Conservation (phyloP, 768 basidiomycete genomes). For the Trametopsis cervina region DNA sequence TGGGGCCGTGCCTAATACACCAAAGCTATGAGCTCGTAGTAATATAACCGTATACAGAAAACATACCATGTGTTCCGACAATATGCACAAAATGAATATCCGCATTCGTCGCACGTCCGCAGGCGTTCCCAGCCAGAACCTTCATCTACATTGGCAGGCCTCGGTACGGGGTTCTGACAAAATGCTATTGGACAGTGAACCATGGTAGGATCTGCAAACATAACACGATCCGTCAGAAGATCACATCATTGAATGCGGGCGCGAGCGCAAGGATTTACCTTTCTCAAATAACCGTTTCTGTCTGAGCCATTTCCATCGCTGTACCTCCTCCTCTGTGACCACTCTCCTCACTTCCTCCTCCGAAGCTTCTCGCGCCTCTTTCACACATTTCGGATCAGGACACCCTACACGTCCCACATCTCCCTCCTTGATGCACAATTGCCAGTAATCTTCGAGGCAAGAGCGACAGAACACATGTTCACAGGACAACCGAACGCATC, state of each 20-base stretch:
- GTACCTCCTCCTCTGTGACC: constrained; percentile 54
- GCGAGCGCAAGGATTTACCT: constrained; percentile 35
- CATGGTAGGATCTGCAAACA: constrained; percentile 61
- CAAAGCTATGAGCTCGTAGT: no score
- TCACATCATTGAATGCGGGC: not conserved
- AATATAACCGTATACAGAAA: constrained; percentile 1
- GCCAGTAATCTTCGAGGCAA: constrained; percentile 80
- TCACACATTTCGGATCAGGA: constrained; percentile 77
- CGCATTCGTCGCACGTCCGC: constrained; percentile 63
- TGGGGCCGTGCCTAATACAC: constrained; percentile 68
- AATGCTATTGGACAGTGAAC: constrained; percentile 73
- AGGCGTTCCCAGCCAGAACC: constrained; percentile 67
- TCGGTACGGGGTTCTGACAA: constrained; percentile 76
- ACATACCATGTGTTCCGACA: constrained; percentile 73
- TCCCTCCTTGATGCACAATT: constrained; percentile 73
- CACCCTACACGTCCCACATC: constrained; percentile 72
- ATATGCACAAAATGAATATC: constrained; percentile 76
- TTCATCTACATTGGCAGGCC: constrained; percentile 42
- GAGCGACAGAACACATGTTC: constrained; percentile 78
- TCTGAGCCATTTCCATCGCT: constrained; percentile 73
- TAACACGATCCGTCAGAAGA: not conserved
- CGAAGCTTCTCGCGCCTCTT: constrained; percentile 46
- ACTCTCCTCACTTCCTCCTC: constrained; percentile 72
- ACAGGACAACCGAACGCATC: constrained; percentile 66
- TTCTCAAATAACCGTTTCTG: constrained; percentile 67